Evolutionary conservation across 352 stramenopile species (phyloP), one percentile per base, ranked within the genome.

Genomic region (Phytophthora meadii): DNA sequence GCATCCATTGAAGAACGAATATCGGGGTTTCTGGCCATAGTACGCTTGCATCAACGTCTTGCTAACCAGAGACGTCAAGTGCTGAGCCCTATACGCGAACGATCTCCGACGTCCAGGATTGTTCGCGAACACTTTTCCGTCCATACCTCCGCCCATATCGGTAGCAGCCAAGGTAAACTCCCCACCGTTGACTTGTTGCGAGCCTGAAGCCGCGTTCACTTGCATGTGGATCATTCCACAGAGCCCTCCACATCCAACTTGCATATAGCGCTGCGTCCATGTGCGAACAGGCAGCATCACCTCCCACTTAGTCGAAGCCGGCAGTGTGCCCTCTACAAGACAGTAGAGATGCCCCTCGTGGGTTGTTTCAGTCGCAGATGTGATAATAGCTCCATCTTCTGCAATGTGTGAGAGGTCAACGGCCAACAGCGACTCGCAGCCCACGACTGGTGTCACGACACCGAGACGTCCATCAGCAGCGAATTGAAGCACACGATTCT

Each of bases 1-100:
- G 44, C 68, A 80, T 32, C 72, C 68, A 19, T 74, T 80, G 51
- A 82, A 82, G 67, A 79, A 79, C 24, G 74, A 77, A 28, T 77
- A 79, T 40, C 24, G 37, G 17, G 56, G 56, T 8, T 59, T 56
- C 52, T 79, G 67, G 10, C 67, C 74, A 42, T 79, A 82, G 52
- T 72, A 82, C 4, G 54, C 56, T 28, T 61, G 41, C 7, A 79
- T 77, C 39, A 82, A 54, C 36, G 67, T 65, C 70, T 79, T 82
- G 50, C 63, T 65, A 41, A 71, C 68, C 4, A 76, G 27, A 3
- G 74, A 54, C 14, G 66, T 78, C 51, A 73, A 37, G 41, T 82
- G 70, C 34, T 72, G 65, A 5, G 74, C 74, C 22, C 61, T 70
- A 48, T 82, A 72, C 17, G 71, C 74, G 41, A 82, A 78, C 15